Percentiles rank a stretch among this genome's conserved stretches.
Conservation (phyloP, 352 stramenopile species). For the Bremia lactucae region DNA sequence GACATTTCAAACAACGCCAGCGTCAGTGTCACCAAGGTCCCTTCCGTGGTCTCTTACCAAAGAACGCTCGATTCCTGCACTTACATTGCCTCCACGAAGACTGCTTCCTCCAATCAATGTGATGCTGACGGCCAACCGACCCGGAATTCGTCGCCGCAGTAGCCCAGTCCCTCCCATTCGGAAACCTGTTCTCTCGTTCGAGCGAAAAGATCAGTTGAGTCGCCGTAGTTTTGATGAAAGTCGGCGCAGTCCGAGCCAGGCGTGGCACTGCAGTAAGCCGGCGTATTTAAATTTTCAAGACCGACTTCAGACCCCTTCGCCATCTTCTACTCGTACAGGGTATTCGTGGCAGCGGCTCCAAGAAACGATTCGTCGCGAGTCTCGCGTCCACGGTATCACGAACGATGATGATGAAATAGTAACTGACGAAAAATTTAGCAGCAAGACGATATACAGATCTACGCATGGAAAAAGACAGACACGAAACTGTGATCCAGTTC, state of each 20-base stretch:
- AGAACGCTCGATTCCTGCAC: constrained; percentile 17
- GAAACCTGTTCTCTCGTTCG: constrained; percentile 6
- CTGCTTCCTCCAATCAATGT: constrained; percentile 20
- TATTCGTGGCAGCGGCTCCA: constrained; percentile 75
- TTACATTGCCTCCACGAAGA: constrained; percentile 17
- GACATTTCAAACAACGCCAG: constrained; percentile 3
- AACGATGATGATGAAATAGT: constrained; percentile 31
- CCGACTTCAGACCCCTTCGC: constrained; percentile 4
- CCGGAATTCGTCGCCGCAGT: constrained; percentile 10
- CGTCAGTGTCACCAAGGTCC: constrained; percentile 4
- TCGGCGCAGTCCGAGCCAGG: background rate
- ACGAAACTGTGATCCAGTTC: constrained; percentile 15
- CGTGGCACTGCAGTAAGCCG: background rate
- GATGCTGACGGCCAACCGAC: constrained; percentile 21
- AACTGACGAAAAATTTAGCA: constrained; percentile 15
- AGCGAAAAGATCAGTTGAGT: background rate
- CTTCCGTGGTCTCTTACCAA: constrained; percentile 5
- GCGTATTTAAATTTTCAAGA: background rate
- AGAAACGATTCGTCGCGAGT: constrained; percentile 61
- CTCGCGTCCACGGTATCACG: constrained; percentile 41
- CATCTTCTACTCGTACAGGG: constrained; percentile 19
- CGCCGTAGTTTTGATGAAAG: background rate
- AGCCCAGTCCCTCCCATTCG: constrained; percentile 25
- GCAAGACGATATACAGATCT: constrained; percentile 11
- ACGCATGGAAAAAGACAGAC: constrained; percentile 6